Conservation (phyloP, 805 yeast genomes). For the Saccharomycopsis malanga region DNA sequence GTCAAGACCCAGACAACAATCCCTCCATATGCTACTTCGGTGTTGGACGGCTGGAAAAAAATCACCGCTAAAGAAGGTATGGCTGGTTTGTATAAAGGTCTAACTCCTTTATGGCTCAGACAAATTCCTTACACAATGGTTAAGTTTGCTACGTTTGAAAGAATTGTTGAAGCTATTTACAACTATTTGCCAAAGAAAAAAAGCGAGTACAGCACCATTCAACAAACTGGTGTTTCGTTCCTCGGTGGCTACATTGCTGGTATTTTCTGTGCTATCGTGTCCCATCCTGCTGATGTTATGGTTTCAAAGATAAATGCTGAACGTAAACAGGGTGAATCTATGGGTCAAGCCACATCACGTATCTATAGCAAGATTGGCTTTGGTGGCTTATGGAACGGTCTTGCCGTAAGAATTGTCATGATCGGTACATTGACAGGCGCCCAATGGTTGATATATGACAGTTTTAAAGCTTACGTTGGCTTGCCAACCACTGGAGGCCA, state of each 20-base stretch:
- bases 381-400: slow-evolving; percentile 89
- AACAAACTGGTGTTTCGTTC: slow-evolving; percentile 93
- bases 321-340: slow-evolving; percentile 55
- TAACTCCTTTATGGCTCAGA: slow-evolving; percentile 90
- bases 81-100: slow-evolving; percentile 76
- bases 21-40: slow-evolving; percentile 70
- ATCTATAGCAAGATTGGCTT: slow-evolving; percentile 84
- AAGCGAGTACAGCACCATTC: slow-evolving; percentile 57
- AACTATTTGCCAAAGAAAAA: slow-evolving; percentile 63
- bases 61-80: slow-evolving; percentile 63
- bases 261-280: slow-evolving; percentile 89
- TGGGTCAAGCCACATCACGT: slow-evolving; percentile 58
- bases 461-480: slow-evolving; percentile 91
- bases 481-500: slow-evolving; percentile 84
- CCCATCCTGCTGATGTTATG: slow-evolving; percentile 99
- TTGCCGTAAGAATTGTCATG: slow-evolving; percentile 91
- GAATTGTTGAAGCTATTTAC: slow-evolving; percentile 78
- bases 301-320: slow-evolving; percentile 85
- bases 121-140: slow-evolving; percentile 99
- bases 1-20: slow-evolving; percentile 89
- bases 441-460: slow-evolving; percentile 96
- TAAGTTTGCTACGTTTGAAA: slow-evolving; percentile 91
- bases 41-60: slow-evolving; percentile 59
- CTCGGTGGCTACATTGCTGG: slow-evolving; percentile 97
- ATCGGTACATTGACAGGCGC: slow-evolving; percentile 94